Percentiles rank a stretch among this genome's conserved stretches.
Conservation (phyloP, 2,329 filamentous ascomycete genomes). For the Apiospora pterosperma region DNA sequence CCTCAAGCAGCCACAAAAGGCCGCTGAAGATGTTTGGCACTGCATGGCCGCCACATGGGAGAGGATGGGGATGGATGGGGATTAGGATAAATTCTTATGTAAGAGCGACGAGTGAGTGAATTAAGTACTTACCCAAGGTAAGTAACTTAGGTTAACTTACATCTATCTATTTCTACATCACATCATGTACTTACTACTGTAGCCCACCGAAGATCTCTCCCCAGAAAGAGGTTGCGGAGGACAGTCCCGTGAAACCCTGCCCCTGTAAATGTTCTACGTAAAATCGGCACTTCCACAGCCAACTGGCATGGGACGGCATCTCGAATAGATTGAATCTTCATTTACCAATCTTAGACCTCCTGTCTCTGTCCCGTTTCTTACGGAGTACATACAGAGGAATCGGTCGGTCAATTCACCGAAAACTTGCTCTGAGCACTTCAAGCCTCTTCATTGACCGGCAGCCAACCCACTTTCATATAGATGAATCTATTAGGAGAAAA, state of each 20-base stretch:
- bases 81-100: too few relatives aligned
- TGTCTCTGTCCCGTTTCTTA: not conserved
- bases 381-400: not conserved
- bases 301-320: not conserved
- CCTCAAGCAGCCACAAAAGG: not conserved
- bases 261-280: not conserved
- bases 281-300: not conserved
- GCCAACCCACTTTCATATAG: not conserved
- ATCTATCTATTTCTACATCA: too few relatives aligned
- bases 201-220: not conserved
- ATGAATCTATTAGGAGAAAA: not conserved
- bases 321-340: slow-evolving; percentile 1
- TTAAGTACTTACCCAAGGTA: too few relatives aligned
- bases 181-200: too few relatives aligned
- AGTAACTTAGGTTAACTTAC: too few relatives aligned
- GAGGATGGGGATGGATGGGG: not conserved
- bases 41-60: not conserved
- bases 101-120: too few relatives aligned
- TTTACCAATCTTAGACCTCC: not conserved
- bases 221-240: slow-evolving; percentile 1
- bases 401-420: not conserved
- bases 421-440: not conserved
- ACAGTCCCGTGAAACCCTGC: not conserved
- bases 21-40: not conserved
- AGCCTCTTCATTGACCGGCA: not conserved